Percentiles rank a stretch among this genome's conserved stretches.
These are phyloP conservation scores for Macrophomina phaseolina DNA, from an alignment of 2,329 filamentous ascomycete species.

Conservation along the genomic window DNA sequence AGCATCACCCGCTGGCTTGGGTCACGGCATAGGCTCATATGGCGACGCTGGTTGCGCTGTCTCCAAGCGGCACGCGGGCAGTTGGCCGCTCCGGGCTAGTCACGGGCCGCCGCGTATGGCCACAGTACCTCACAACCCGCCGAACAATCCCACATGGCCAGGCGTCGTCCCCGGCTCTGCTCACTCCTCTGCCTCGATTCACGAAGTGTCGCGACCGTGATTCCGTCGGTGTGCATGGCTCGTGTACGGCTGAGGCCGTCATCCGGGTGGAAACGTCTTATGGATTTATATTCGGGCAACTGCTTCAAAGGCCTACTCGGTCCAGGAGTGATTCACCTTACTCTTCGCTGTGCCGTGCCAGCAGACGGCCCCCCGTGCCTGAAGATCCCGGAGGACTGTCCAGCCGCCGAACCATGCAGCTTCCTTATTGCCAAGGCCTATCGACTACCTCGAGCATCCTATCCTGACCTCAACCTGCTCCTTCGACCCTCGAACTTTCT, in stretches of 20 bases:
- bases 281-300: too few species aligned
- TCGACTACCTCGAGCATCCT: not conserved
- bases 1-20: not conserved
- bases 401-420: not conserved
- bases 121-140: too few species aligned
- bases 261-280: too few species aligned
- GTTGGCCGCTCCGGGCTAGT: constrained; percentile 2
- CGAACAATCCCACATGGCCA: too few species aligned
- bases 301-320: too few species aligned
- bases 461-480: not conserved
- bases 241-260: too few species aligned
- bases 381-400: not conserved
- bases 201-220: too few species aligned
- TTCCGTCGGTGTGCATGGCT: too few species aligned
- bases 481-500: not conserved
- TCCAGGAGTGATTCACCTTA: not conserved
- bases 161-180: too few species aligned
- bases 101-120: constrained; percentile 9
- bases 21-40: not conserved
- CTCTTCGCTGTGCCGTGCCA: not conserved
- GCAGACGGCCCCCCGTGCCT: not conserved
- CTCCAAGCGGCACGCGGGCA: constrained; percentile 5
- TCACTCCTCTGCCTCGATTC: not conserved
- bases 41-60: not conserved
- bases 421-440: not conserved